phyloP scores from a whole-genome alignment of 2,329 filamentous ascomycete genomes.

The Cephalotrichum gorgonifer region DNA sequence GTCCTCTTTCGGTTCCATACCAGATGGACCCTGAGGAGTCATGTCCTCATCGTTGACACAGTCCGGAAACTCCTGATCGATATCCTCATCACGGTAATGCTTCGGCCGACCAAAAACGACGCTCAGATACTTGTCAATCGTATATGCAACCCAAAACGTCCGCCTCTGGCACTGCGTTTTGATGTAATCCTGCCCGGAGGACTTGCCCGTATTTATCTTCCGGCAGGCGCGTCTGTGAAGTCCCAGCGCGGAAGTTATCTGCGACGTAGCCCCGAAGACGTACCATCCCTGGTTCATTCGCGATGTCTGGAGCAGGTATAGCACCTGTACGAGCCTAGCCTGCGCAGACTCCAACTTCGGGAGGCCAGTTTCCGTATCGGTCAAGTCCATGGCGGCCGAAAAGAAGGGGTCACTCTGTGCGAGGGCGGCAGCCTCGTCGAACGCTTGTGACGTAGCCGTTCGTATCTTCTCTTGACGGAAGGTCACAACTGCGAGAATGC shows the following conservation, averaged over 20 bases:
- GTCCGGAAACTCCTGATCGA: slow-evolving; percentile 49
- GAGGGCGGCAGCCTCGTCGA: background rate
- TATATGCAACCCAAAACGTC: slow-evolving; percentile 53
- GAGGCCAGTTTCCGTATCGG: slow-evolving; percentile 38
- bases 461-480: slow-evolving; percentile 30
- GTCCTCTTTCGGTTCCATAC: slow-evolving; percentile 18
- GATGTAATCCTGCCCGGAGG: slow-evolving; percentile 22
- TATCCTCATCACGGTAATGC: slow-evolving; percentile 52
- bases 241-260: slow-evolving; percentile 36
- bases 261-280: slow-evolving; percentile 44
- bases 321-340: slow-evolving; percentile 43
- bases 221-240: slow-evolving; percentile 13
- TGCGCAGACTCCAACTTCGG: slow-evolving; percentile 47
- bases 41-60: slow-evolving; percentile 47
- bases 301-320: slow-evolving; percentile 48
- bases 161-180: slow-evolving; percentile 41
- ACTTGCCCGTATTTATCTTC: background rate
- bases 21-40: slow-evolving; percentile 25
- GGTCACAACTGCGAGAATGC: slow-evolving; percentile 34
- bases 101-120: slow-evolving; percentile 52
- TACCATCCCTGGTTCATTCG: slow-evolving; percentile 54
- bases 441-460: background rate
- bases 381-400: slow-evolving; percentile 26
- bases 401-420: slow-evolving; percentile 26
- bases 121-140: slow-evolving; percentile 51